Evolutionary conservation across 176 grass and related monocot species (phyloP).

Genomic region (Carex cristatella): DNA sequence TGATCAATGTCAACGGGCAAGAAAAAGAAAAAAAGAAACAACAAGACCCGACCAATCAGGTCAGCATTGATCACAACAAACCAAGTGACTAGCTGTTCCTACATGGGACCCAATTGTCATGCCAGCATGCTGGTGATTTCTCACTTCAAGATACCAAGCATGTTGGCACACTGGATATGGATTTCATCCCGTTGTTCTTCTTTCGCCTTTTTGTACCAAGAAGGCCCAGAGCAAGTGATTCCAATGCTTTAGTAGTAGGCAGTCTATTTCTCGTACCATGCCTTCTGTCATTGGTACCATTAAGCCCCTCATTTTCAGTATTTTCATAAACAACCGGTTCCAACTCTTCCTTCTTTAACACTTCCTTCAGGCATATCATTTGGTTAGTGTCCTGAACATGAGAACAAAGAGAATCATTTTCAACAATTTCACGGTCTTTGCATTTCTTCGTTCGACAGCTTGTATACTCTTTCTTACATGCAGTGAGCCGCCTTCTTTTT

Average conservation of each 20-base stretch:
- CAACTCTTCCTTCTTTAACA: background rate
- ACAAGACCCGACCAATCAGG: background rate
- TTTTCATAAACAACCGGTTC: background rate
- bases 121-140: background rate
- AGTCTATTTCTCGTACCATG: constrained; percentile 73
- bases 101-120: background rate
- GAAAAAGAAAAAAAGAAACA: background rate
- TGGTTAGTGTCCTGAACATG: background rate
- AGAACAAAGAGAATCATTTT: background rate
- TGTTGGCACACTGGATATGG: too few relatives aligned
- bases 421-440: background rate
- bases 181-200: background rate
- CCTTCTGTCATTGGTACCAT: constrained; percentile 54
- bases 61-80: background rate
- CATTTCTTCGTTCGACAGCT: background rate
- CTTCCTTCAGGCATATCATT: background rate
- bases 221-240: constrained; percentile 10
- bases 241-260: constrained; percentile 66
- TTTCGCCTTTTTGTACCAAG: background rate
- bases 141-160: too few relatives aligned
- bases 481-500: background rate
- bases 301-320: constrained; percentile 26
- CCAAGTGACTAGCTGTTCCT: background rate
- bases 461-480: background rate
- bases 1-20: background rate